A percentile compares a stretch with the other conserved stretches of the same genome.
Conservation (phyloP, 345 rosid genomes). For the Sisymbrium altissimum region DNA sequence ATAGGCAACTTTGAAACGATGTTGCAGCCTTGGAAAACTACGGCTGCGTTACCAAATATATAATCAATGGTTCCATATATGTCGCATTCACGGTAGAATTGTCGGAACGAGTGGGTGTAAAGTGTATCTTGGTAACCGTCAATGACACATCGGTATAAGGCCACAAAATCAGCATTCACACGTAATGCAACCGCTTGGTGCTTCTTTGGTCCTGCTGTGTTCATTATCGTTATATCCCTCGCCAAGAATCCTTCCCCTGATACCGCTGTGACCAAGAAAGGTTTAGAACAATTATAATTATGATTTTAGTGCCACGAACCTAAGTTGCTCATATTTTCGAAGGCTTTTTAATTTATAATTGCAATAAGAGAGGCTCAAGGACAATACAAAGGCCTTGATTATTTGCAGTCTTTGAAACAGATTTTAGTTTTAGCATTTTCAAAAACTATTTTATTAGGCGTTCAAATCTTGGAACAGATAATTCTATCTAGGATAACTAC, state of each 20-base stretch:
- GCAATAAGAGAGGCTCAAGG: neutral
- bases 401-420: too few species aligned
- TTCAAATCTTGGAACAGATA: too few species aligned
- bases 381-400: too few species aligned
- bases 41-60: conserved; percentile 78
- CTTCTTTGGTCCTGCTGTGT: conserved; percentile 74
- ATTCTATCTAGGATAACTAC: too few species aligned
- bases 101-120: conserved; percentile 66
- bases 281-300: neutral
- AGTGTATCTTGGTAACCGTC: conserved; percentile 74
- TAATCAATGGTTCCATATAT: conserved; percentile 70
- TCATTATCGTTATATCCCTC: conserved; percentile 61
- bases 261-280: conserved; percentile 46
- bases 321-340: neutral
- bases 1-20: conserved; percentile 64
- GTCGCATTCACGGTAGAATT: conserved; percentile 77
- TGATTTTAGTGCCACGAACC: neutral
- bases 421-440: too few species aligned
- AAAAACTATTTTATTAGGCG: too few species aligned
- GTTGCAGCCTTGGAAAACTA: conserved; percentile 65
- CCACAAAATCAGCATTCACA: conserved; percentile 63
- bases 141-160: conserved; percentile 54
- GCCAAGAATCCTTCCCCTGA: conserved; percentile 81
- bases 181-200: conserved; percentile 83
- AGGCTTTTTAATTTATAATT: neutral